Evolutionary conservation across 2,329 filamentous ascomycete genomes (phyloP), one percentile per base, ranked within the genome.

Genomic region (Claviceps purpurea): DNA sequence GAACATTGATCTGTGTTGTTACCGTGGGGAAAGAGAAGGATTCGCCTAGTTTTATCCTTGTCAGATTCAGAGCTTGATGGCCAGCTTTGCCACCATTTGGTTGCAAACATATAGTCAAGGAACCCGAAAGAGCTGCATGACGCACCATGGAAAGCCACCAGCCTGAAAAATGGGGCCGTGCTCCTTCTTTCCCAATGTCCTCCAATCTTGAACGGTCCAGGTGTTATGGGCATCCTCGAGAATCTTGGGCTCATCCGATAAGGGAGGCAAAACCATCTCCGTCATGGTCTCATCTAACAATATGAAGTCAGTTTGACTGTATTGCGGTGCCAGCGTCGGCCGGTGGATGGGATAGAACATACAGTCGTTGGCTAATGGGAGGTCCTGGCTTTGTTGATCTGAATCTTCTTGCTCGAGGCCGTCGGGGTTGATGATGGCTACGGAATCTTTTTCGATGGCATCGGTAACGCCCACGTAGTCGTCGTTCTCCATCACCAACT

Each of bases 1-100:
- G 93, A 97, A 47, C 86, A 89, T 63, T 88, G 86, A 58, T 97
- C 91, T 52, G 90, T 87, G 59, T 95, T 91, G 67, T 98, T 98
- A 50, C 93, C 93, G 57, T 84, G 89, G 0, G 93, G 91, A 64
- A 98, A 98, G 65, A 98, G 89, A 14, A 98, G 78, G 60, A 97
- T 85, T 62, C 91, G 86, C 93, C 86, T 90, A 56, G 22, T 20
- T 34, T 8, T 38, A 46, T n/a, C 11, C 14, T 8, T 47, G 18
- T 5, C 43, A 41, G 41, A 40, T 38, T 50, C 8, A 50, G 37
- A 4, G 20, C 24, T 7, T 26, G 10, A 45, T 26, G 14, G 34
- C 5, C 16, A 14, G 34, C 41, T 40, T 45, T 22, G 13, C 39
- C 3, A 39, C 42, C 34, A 14, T 13, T n/a, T 50, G n/a, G 30